These are phyloP conservation scores for Podospora didyma DNA, from an alignment of 495 filamentous ascomycete species.

Conservation along the genomic window DNA sequence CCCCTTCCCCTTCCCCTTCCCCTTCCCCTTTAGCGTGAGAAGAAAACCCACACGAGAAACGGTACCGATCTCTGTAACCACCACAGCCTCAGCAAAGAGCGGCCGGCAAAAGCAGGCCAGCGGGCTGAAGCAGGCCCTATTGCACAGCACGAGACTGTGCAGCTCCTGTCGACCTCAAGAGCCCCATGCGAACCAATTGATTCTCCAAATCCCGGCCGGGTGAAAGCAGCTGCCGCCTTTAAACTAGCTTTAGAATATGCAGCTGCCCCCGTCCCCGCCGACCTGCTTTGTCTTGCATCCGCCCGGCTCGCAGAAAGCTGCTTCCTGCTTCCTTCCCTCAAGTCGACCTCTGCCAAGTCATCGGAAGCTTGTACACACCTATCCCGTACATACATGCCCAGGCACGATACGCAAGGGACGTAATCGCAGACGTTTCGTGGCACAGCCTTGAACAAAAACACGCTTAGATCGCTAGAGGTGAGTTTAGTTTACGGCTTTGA, in stretches of 20 bases:
- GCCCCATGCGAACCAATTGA: background rate
- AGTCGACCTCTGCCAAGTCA: constrained; percentile 8
- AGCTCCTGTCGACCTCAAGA: background rate
- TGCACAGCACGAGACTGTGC: background rate
- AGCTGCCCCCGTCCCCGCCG: background rate
- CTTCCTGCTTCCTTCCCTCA: constrained; percentile 2
- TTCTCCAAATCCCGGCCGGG: background rate
- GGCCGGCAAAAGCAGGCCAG: background rate
- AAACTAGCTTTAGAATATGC: background rate
- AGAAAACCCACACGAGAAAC: background rate
- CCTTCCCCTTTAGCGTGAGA: background rate
- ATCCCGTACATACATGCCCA: background rate
- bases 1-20: background rate
- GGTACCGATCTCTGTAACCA: background rate
- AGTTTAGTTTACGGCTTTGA: too few species aligned
- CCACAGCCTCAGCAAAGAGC: background rate
- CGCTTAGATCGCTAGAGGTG: too few species aligned
- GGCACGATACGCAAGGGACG: constrained; percentile 9
- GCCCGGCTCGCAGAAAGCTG: background rate
- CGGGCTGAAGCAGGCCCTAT: background rate
- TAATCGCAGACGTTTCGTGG: constrained; percentile 10
- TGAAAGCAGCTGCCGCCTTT: background rate
- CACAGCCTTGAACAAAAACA: background rate
- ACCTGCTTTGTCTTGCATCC: background rate
- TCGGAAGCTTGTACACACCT: constrained; percentile 10